Percentiles rank a stretch among this genome's conserved stretches.
These are phyloP conservation scores for Metarhizium robertsii DNA, from an alignment of 2,329 filamentous ascomycete genomes.

Conservation along the genomic window DNA sequence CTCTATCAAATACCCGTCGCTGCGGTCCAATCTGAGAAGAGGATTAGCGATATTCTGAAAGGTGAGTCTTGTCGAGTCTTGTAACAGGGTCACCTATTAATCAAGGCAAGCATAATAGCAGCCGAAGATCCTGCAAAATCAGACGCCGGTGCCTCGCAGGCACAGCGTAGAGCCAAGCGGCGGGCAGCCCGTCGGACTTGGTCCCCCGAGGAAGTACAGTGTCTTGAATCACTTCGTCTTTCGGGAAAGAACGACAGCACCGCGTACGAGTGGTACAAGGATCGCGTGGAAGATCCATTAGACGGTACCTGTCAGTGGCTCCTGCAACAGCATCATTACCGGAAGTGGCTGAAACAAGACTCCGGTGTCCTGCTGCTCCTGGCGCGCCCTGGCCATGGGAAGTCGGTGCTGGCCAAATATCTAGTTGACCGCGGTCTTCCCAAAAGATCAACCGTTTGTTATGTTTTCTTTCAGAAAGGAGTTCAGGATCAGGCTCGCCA, in stretches of 20 bases:
- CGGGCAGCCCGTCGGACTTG: background rate
- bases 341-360: conserved; percentile 16
- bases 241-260: background rate
- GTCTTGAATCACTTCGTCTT: conserved; percentile 10
- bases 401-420: conserved; percentile 22
- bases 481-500: conserved; percentile 23
- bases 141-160: background rate
- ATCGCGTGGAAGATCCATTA: conserved; percentile 4
- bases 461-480: conserved; percentile 34
- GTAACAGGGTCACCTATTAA: background rate
- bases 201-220: conserved; percentile 3
- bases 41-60: conserved; percentile 5
- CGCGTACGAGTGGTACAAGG: conserved; percentile 23
- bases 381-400: conserved; percentile 29
- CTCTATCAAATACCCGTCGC: conserved; percentile 8
- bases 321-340: conserved; percentile 19
- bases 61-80: background rate
- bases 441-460: conserved; percentile 20
- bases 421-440: conserved; percentile 12
- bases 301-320: conserved; percentile 22
- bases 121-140: background rate
- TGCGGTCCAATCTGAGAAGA: conserved; percentile 7
- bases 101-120: background rate
- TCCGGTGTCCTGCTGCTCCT: conserved; percentile 23
- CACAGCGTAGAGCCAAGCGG: conserved; percentile 3